phyloP scores from a whole-genome alignment of 257 asterid genomes.

The Striga asiatica region DNA sequence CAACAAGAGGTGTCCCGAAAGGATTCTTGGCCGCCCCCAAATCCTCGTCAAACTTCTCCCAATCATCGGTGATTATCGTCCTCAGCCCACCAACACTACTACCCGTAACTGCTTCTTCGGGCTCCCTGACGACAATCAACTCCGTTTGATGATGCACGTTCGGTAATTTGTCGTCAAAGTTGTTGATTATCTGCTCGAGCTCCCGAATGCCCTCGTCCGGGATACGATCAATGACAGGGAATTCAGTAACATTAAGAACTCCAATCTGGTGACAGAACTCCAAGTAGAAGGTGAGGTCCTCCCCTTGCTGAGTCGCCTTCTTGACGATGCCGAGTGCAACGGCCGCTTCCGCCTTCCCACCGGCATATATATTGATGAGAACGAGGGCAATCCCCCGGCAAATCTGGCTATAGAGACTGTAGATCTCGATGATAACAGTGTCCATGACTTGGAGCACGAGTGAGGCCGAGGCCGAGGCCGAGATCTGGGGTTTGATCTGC shows the following conservation, averaged over 20 bases:
- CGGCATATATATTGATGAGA: slow-evolving; percentile 37
- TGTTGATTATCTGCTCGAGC: slow-evolving; percentile 46
- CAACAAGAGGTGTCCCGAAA: slow-evolving; percentile 9
- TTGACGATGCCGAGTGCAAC: slow-evolving; percentile 43
- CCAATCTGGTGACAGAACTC: slow-evolving; percentile 57
- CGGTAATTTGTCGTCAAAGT: slow-evolving; percentile 18
- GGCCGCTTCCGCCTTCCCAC: slow-evolving; percentile 38
- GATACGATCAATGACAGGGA: slow-evolving; percentile 38
- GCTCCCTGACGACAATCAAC: too few relatives aligned
- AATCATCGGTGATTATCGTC: slow-evolving; percentile 35
- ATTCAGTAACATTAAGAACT: slow-evolving; percentile 36
- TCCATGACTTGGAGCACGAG: slow-evolving; percentile 65
- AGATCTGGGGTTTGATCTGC: slow-evolving; percentile 47
- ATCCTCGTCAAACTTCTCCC: slow-evolving; percentile 48
- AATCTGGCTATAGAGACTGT: slow-evolving; percentile 50
- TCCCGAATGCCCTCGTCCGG: slow-evolving; percentile 54
- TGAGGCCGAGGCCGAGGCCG: slow-evolving; percentile 29
- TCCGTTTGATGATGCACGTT: too few relatives aligned
- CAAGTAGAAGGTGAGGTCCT: slow-evolving; percentile 44
- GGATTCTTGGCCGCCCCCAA: slow-evolving; percentile 10
- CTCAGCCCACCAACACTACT: background rate
- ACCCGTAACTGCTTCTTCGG: too few relatives aligned
- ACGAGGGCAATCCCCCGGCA: slow-evolving; percentile 55
- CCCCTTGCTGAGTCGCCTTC: slow-evolving; percentile 50
- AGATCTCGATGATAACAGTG: slow-evolving; percentile 44